Percentiles rank a stretch among this genome's conserved stretches.
These are phyloP conservation scores for Linum trigynum DNA, from an alignment of 345 rosid genomes.

Conservation along the genomic window DNA sequence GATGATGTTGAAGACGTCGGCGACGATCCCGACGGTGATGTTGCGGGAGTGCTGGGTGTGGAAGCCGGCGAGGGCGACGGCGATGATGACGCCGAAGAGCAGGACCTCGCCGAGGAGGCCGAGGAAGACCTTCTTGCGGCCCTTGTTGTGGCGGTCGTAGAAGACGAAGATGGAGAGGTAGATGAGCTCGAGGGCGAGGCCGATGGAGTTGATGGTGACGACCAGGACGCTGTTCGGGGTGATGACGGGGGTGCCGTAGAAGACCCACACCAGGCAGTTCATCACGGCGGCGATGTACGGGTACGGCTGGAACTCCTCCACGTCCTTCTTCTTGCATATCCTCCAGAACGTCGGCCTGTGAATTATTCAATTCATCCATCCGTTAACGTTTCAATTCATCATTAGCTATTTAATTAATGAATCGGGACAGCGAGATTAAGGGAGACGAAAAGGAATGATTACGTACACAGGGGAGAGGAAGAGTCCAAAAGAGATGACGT, in stretches of 20 bases:
- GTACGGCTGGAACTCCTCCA: constrained; percentile 20
- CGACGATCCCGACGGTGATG: not conserved
- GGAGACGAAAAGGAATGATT: not conserved
- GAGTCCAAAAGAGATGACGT: constrained; percentile 32
- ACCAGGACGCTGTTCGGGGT: constrained; percentile 14
- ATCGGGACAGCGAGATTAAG: not conserved
- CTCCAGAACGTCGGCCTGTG: constrained; percentile 36
- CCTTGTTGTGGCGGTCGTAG: constrained; percentile 5
- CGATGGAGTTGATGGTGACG: constrained; percentile 15
- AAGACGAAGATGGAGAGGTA: constrained; percentile 8
- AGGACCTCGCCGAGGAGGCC: not conserved
- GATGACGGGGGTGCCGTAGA: constrained; percentile 15
- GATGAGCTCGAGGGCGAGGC: constrained; percentile 11
- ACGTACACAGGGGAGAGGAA: constrained; percentile 27
- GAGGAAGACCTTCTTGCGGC: constrained; percentile 6
- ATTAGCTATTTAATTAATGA: not conserved
- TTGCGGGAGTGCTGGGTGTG: not conserved
- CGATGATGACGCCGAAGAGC: not conserved
- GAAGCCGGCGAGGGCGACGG: not conserved
- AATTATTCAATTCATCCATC: constrained; percentile 52
- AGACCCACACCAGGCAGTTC: constrained; percentile 19
- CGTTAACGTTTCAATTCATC: not conserved
- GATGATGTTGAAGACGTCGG: not conserved
- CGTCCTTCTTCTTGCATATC: constrained; percentile 21
- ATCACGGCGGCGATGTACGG: constrained; percentile 16